Evolutionary conservation across 495 filamentous ascomycete genomes (phyloP).

Genomic region (Lepraria neglecta): DNA sequence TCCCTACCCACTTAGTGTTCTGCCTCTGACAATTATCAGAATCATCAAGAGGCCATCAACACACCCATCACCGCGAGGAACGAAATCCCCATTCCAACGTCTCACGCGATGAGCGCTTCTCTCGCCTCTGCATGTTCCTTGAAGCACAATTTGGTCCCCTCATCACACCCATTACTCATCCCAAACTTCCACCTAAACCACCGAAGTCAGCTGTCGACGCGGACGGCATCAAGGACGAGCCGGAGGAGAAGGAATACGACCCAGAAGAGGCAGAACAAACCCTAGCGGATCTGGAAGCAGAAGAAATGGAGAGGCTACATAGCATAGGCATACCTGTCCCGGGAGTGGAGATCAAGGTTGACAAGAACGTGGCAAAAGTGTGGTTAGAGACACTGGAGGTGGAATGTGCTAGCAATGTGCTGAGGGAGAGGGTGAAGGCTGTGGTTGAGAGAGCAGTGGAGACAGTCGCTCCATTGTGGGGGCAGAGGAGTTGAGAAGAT

Average conservation of each 20-base stretch:
- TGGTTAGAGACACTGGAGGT: conserved; percentile 90
- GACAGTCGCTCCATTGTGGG: conserved; percentile 73
- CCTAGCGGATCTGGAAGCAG: conserved; percentile 49
- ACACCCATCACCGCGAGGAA: conserved; percentile 43
- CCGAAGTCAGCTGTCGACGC: conserved; percentile 28
- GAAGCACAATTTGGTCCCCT: conserved; percentile 90
- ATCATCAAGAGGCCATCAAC: conserved; percentile 46
- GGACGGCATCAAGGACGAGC: conserved; percentile 29
- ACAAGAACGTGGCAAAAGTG: conserved; percentile 78
- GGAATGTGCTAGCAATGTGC: conserved; percentile 66
- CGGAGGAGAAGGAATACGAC: conserved; percentile 36
- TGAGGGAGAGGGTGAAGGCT: conserved; percentile 73
- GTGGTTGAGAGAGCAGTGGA: conserved; percentile 92
- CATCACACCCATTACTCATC: conserved; percentile 64
- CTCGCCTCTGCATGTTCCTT: conserved; percentile 87
- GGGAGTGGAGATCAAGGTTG: conserved; percentile 78
- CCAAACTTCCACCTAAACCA: conserved; percentile 43
- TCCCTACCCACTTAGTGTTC: conserved; percentile 13
- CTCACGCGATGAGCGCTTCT: conserved; percentile 65
- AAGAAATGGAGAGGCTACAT: conserved; percentile 63
- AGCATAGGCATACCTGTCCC: conserved; percentile 80
- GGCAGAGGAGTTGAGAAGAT: conserved; percentile 25
- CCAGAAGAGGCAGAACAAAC: conserved; percentile 31
- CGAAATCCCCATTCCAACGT: conserved; percentile 67
- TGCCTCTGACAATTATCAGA: conserved; percentile 33